Percentiles rank a stretch among this genome's conserved stretches.
phyloP scores from a whole-genome alignment of 1,284 basidiomycete genomes.

The Sporisorium iseilematis-ciliati region DNA sequence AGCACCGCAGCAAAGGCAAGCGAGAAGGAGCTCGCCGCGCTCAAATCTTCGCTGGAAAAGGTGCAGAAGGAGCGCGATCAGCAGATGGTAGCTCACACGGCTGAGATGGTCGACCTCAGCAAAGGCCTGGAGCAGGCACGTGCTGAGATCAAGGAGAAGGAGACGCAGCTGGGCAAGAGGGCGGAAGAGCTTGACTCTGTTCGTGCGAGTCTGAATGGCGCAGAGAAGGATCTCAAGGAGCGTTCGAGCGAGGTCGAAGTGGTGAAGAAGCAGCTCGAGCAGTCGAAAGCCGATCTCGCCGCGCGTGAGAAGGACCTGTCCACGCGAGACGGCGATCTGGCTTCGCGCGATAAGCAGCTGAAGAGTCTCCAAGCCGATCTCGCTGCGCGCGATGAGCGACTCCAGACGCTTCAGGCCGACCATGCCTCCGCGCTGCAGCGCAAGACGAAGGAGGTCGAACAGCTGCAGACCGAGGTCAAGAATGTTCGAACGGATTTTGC shows the following conservation, averaged over 20 bases:
- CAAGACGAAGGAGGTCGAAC: constrained; percentile 21
- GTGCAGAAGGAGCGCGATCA: constrained; percentile 28
- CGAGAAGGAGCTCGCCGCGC: constrained; percentile 19
- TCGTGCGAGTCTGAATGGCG: neutral
- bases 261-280: constrained; percentile 16
- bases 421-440: constrained; percentile 15
- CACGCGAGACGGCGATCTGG: constrained; percentile 7
- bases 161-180: constrained; percentile 15
- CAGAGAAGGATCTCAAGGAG: constrained; percentile 24
- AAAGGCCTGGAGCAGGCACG: constrained; percentile 23
- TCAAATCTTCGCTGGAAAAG: constrained; percentile 29
- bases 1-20: constrained; percentile 11
- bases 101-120: constrained; percentile 43
- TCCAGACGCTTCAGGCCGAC: constrained; percentile 12
- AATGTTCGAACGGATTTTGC: neutral
- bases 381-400: constrained; percentile 8
- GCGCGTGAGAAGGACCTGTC: constrained; percentile 6
- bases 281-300: constrained; percentile 1
- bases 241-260: constrained; percentile 1
- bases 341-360: constrained; percentile 25
- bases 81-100: constrained; percentile 37
- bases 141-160: constrained; percentile 21
- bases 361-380: constrained; percentile 8
- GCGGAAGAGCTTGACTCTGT: constrained; percentile 10
- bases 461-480: neutral